A percentile compares a stretch with the other conserved stretches of the same genome.
Evolutionary conservation across 345 rosid species (phyloP).

Genomic region (Lepidium sativum): DNA sequence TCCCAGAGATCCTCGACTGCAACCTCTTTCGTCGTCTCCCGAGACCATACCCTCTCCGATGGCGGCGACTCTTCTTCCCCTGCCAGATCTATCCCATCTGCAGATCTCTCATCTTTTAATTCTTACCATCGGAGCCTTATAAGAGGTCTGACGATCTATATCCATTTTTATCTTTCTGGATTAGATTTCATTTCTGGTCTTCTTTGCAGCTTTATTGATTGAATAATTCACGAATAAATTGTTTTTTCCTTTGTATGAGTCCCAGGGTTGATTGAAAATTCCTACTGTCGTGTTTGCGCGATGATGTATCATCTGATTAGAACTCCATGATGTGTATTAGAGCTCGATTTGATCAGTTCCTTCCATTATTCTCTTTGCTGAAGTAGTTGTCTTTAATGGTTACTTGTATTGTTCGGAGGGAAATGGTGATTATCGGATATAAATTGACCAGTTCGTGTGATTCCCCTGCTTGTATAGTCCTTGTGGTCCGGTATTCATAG

Average conservation of each 20-base stretch:
- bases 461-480: not conserved
- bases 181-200: not conserved
- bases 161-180: not conserved
- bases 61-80: conserved; percentile 18
- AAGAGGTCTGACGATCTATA: conserved; percentile 41
- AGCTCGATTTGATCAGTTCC: not conserved
- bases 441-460: not conserved
- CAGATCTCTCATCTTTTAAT: conserved; percentile 31
- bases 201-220: not conserved
- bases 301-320: not conserved
- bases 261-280: not conserved
- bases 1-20: conserved; percentile 38
- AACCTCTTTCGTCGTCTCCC: conserved; percentile 32
- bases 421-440: not conserved
- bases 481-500: not conserved
- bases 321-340: not conserved
- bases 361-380: not conserved
- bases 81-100: conserved; percentile 12
- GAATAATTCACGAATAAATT: not conserved
- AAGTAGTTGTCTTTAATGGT: not conserved
- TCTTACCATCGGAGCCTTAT: conserved; percentile 30
- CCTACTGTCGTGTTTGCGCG: not conserved
- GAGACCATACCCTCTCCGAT: conserved; percentile 16
- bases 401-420: not conserved
- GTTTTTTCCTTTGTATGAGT: not conserved